Base-by-base conservation (phyloP, 1,284 basidiomycete species). In the Trichosporon sp. region DNA sequence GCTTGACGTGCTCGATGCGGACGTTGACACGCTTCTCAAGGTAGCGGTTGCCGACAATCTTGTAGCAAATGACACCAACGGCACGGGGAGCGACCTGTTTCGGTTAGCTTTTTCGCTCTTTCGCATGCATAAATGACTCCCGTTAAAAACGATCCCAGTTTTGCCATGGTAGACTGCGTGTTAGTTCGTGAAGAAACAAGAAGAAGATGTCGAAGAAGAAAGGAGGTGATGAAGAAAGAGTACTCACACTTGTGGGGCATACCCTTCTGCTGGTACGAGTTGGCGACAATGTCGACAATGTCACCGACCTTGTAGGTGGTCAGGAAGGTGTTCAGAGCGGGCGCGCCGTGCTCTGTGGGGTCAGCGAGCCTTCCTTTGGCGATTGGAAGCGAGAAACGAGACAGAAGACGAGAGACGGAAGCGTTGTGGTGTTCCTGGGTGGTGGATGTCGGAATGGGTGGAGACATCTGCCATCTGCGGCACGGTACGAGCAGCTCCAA, bases 261-360 rank as follows among this genome's bases (percentile, higher is more conserved):
- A 83, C 95, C 95, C 90, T 95, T 96, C 87, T 99, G 96, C 83
- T 97, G 91, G 60, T 95, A 92, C 69, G 95, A 88, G 82, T 99
- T 98, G 75, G 95, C 95, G 85, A 96, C 96, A 87, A 99, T 99
- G 85, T 99, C 95, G 75, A 99, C 95, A 78, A 99, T 97, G 83
- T 99, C 95, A 72, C 95, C 95, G 73, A 98, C 87, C 76, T 89
- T 88, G 88, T 90, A 99, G 84, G 88, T 87, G 80, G 89, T 87
- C 79, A 99, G 85, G 88, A 88, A 99, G 60, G 94, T 98, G 73
- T 94, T 93, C 78, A 98, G 73, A 81, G 91, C 91, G 71, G 95
- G 86, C 76, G 87, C 87, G 79, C 95, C 95, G 82, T 93, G 89
- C 80, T 96, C 93, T 95, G 80, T 72, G 19, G 2, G 3, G 66